phyloP scores from a whole-genome alignment of 1,139 yeast species.

The Candida pseudoviswanathii region DNA sequence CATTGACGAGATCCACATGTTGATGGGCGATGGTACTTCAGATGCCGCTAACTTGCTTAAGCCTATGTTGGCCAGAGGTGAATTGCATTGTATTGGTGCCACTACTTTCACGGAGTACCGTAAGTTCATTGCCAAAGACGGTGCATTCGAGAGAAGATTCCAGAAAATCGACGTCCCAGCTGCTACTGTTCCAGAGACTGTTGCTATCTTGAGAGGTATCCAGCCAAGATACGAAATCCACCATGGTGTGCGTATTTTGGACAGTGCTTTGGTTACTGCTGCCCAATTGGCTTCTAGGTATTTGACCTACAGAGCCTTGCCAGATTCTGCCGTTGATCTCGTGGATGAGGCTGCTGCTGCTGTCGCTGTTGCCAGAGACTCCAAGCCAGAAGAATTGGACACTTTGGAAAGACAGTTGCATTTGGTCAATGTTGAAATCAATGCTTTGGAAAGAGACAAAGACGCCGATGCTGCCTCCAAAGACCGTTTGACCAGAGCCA shows the following conservation, averaged over 20 bases:
- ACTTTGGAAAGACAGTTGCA: constrained; percentile 90
- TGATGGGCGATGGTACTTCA: constrained; percentile 95
- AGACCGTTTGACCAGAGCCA: constrained; percentile 81
- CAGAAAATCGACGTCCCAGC: constrained; percentile 96
- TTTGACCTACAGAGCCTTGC: constrained; percentile 91
- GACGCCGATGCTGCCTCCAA: constrained; percentile 85
- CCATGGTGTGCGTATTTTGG: constrained; percentile 96
- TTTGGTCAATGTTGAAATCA: constrained; percentile 90
- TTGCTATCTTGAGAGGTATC: constrained; percentile 93
- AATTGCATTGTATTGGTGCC: constrained; percentile 97
- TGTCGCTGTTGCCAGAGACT: constrained; percentile 97
- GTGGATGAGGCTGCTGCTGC: constrained; percentile 97
- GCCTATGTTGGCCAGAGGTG: constrained; percentile 97
- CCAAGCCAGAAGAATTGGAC: constrained; percentile 96
- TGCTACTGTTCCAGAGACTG: constrained; percentile 89
- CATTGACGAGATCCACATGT: constrained; percentile 97
- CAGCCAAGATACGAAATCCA: constrained; percentile 96
- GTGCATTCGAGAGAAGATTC: constrained; percentile 98
- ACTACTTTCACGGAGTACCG: constrained; percentile 95
- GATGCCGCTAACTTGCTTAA: constrained; percentile 97
- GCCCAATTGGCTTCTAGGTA: constrained; percentile 95
- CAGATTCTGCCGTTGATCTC: constrained; percentile 96
- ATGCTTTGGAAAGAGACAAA: constrained; percentile 94
- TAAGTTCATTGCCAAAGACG: constrained; percentile 91
- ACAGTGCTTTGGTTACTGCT: constrained; percentile 92